Evolutionary conservation across 2,329 filamentous ascomycete genomes (phyloP).

Genomic region (Zarea fungicola): DNA sequence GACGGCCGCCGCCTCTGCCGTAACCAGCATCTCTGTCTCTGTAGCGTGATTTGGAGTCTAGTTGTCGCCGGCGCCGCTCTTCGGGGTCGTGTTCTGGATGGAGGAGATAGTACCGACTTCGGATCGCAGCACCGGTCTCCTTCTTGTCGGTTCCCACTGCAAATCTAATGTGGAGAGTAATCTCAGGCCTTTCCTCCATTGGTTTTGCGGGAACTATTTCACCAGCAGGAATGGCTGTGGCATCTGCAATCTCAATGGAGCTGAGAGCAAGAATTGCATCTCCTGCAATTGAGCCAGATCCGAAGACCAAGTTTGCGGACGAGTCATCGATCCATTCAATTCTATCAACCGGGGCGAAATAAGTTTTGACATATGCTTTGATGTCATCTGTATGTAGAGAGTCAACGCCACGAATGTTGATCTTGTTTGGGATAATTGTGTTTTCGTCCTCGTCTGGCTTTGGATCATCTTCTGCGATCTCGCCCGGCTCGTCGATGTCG

Average conservation of each 20-base stretch:
- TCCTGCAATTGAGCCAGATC: conserved; percentile 44
- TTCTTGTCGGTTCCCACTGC: conserved; percentile 75
- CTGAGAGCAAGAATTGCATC: conserved; percentile 52
- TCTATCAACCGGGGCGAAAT: conserved; percentile 56
- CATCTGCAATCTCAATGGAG: conserved; percentile 46
- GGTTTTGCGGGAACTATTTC: conserved; percentile 66
- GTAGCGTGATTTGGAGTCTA: conserved; percentile 55
- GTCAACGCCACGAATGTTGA: conserved; percentile 82
- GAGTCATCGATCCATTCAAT: conserved; percentile 96
- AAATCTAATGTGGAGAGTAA: conserved; percentile 65
- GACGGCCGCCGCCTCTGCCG: conserved; percentile 33
- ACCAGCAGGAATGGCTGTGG: conserved; percentile 51
- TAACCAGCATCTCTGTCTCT: conserved; percentile 48
- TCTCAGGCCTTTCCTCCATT: conserved; percentile 62
- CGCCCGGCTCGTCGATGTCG: conserved; percentile 33
- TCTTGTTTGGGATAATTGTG: conserved; percentile 45
- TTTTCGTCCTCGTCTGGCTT: conserved; percentile 17
- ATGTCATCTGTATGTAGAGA: conserved; percentile 76
- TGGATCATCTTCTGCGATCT: conserved; percentile 32
- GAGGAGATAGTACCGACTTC: conserved; percentile 87
- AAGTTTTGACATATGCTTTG: conserved; percentile 64
- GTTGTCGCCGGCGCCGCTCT: conserved; percentile 58
- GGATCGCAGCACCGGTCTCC: conserved; percentile 66
- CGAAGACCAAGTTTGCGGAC: conserved; percentile 81
- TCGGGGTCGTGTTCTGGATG: conserved; percentile 85